Percentiles rank a stretch among this genome's conserved stretches.
phyloP scores from a whole-genome alignment of 176 grass and related monocot genomes.

The Oryza australiensis region DNA sequence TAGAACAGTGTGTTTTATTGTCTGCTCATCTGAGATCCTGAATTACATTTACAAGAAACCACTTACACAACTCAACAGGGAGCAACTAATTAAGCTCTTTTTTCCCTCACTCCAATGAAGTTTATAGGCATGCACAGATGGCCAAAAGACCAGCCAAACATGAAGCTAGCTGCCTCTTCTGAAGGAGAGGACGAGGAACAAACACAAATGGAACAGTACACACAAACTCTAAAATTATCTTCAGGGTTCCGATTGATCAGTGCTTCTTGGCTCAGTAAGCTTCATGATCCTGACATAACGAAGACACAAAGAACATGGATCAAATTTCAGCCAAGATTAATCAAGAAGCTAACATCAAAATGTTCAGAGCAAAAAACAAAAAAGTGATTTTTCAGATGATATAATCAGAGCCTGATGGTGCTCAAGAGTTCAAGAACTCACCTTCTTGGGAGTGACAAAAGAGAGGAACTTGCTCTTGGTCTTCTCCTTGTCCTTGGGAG shows the following conservation, averaged over 20 bases:
- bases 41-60: constrained; percentile 12
- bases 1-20: neutral
- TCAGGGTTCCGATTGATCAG: neutral
- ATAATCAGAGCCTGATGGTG: neutral
- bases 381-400: neutral
- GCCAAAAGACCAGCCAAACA: neutral
- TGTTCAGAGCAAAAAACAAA: neutral
- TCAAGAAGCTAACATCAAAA: neutral
- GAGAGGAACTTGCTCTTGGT: constrained; percentile 63
- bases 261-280: neutral
- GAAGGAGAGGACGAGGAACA: neutral
- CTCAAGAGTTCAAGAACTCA: neutral
- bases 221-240: constrained; percentile 9
- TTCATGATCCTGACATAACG: constrained; percentile 38
- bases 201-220: neutral
- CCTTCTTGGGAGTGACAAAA: constrained; percentile 64
- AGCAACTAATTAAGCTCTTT: neutral
- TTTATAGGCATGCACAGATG: constrained; percentile 2
- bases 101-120: neutral
- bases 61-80: neutral
- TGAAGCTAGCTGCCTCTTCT: neutral
- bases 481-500: constrained; percentile 67
- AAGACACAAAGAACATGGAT: neutral
- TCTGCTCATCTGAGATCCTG: neutral
- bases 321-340: neutral